Percentiles rank a stretch among this genome's conserved stretches.
phyloP scores from a whole-genome alignment of 2,329 filamentous ascomycete species.

The Gaeumannomyces sp. region DNA sequence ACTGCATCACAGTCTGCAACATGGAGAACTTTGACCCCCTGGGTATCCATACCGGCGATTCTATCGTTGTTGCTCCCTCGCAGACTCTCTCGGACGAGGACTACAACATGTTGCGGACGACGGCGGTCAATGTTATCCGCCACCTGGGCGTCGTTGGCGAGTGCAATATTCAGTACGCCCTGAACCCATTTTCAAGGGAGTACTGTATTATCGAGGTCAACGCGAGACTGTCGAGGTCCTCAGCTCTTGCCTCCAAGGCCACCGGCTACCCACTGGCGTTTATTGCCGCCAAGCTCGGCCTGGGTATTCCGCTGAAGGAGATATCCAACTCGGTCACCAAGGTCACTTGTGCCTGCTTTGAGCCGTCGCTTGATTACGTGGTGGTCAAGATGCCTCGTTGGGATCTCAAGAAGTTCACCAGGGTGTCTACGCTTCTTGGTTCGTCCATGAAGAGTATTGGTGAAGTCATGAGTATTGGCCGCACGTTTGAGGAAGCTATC shows the following conservation, averaged over 20 bases:
- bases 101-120: slow-evolving; percentile 97
- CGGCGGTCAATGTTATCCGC: slow-evolving; percentile 96
- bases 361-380: slow-evolving; percentile 95
- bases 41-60: slow-evolving; percentile 96
- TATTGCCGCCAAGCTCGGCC: slow-evolving; percentile 91
- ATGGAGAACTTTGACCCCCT: slow-evolving; percentile 99
- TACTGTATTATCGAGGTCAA: slow-evolving; percentile 99
- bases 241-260: slow-evolving; percentile 93
- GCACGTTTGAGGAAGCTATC: slow-evolving; percentile 96
- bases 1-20: slow-evolving; percentile 98
- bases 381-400: slow-evolving; percentile 98
- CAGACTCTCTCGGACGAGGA: slow-evolving; percentile 98
- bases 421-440: slow-evolving; percentile 89
- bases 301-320: slow-evolving; percentile 91
- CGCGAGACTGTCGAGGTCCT: slow-evolving; percentile 94
- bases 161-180: slow-evolving; percentile 96
- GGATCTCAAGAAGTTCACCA: slow-evolving; percentile 98
- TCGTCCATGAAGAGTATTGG: slow-evolving; percentile 99
- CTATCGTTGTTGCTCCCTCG: slow-evolving; percentile 93
- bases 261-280: slow-evolving; percentile 97
- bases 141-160: slow-evolving; percentile 96
- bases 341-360: slow-evolving; percentile 94
- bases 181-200: slow-evolving; percentile 93
- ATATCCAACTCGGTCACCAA: slow-evolving; percentile 95
- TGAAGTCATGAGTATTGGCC: slow-evolving; percentile 96